Conservation (phyloP, 805 yeast species). For the Ogataea angusta region DNA sequence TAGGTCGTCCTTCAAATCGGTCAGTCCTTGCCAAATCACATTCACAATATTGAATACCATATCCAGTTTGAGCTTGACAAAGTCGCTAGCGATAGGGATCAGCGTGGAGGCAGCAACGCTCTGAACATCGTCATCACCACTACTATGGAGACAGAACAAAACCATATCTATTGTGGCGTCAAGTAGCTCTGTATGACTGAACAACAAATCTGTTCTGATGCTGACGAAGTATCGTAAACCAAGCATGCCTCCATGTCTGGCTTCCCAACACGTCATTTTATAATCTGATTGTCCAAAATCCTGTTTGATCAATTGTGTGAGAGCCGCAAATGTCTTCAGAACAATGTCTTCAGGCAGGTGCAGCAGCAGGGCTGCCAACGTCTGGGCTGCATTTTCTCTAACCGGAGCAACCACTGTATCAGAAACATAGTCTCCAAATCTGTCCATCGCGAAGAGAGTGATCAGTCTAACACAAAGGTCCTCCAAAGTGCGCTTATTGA, state of each 20-base stretch:
- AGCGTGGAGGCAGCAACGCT: conserved; percentile 94
- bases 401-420: conserved; percentile 99
- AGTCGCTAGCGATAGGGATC: conserved; percentile 84
- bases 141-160: conserved; percentile 70
- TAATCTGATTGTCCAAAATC: conserved; percentile 39
- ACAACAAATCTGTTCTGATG: conserved; percentile 75
- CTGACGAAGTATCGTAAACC: conserved; percentile 91
- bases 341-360: conserved; percentile 64
- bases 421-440: conserved; percentile 95
- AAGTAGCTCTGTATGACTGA: conserved; percentile 53
- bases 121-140: conserved; percentile 95
- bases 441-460: conserved; percentile 83
- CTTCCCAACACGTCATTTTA: conserved; percentile 81
- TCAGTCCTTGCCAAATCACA: conserved; percentile 88
- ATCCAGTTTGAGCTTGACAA: conserved; percentile 60
- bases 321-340: conserved; percentile 57
- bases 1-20: conserved; percentile 83
- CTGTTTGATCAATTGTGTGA: conserved; percentile 71
- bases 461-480: conserved; percentile 84
- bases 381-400: conserved; percentile 93
- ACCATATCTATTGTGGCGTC: conserved; percentile 81
- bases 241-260: conserved; percentile 95
- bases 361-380: conserved; percentile 82
- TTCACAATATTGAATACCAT: conserved; percentile 48
- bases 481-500: conserved; percentile 71